These are phyloP conservation scores for Epichloe sibirici DNA, from an alignment of 2,329 filamentous ascomycete species.

Conservation along the genomic window DNA sequence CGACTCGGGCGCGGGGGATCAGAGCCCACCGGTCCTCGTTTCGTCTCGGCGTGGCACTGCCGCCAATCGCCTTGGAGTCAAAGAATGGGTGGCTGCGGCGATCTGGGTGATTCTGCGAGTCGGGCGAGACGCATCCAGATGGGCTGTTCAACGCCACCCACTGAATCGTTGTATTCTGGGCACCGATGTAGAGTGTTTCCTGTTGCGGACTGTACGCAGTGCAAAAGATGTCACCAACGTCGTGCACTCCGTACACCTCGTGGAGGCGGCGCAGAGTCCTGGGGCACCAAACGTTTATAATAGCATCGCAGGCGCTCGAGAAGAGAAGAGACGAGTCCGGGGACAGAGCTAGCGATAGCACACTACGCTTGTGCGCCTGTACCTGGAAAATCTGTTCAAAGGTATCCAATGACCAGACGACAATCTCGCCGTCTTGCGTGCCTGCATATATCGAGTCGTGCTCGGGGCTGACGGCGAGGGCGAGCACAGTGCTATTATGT, in stretches of 20 bases:
- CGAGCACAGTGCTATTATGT: slow-evolving; percentile 69
- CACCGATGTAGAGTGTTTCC: slow-evolving; percentile 79
- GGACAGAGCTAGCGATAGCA: slow-evolving; percentile 74
- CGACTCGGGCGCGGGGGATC: slow-evolving; percentile 40
- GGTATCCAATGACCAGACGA: slow-evolving; percentile 80
- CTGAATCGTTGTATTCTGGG: slow-evolving; percentile 90
- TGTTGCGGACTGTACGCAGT: slow-evolving; percentile 74
- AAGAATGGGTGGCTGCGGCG: slow-evolving; percentile 81
- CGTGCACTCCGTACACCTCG: slow-evolving; percentile 86
- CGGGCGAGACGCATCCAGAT: slow-evolving; percentile 43
- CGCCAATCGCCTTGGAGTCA: slow-evolving; percentile 78
- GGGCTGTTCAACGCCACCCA: slow-evolving; percentile 71
- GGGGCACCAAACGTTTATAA: slow-evolving; percentile 89
- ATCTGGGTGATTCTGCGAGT: slow-evolving; percentile 58
- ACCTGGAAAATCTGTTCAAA: slow-evolving; percentile 71
- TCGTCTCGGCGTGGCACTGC: slow-evolving; percentile 62
- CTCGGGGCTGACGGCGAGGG: slow-evolving; percentile 66
- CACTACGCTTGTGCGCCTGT: slow-evolving; percentile 82
- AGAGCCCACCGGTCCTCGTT: slow-evolving; percentile 44
- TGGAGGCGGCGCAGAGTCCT: slow-evolving; percentile 63
- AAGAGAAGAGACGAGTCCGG: slow-evolving; percentile 66
- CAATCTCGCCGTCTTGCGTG: slow-evolving; percentile 84
- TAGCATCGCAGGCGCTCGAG: slow-evolving; percentile 84
- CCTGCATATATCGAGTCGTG: slow-evolving; percentile 79
- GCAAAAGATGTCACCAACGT: slow-evolving; percentile 92